A percentile compares a stretch with the other conserved stretches of the same genome.
Evolutionary conservation across 441 rosid species (phyloP).

Genomic region (Erodium texanum): DNA sequence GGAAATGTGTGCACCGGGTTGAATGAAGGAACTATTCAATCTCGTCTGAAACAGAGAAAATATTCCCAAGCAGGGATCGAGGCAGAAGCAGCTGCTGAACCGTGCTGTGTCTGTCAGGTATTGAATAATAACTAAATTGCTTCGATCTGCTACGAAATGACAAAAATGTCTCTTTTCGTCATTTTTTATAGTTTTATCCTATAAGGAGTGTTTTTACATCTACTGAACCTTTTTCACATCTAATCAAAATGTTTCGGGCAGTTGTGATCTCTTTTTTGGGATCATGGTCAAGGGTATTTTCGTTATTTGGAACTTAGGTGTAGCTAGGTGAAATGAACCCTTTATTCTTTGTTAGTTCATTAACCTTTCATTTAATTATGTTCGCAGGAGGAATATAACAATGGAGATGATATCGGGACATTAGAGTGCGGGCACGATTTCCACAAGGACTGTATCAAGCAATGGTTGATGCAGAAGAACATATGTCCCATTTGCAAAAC

Average conservation of each 20-base stretch:
- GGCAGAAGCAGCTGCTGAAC: constrained; percentile 47
- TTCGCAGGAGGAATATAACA: constrained; percentile 63
- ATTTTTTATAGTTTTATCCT: no score
- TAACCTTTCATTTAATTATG: constrained; percentile 1
- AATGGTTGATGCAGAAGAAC: constrained; percentile 63
- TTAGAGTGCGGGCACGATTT: constrained; percentile 75
- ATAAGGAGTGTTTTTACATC: no score
- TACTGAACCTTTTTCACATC: no score
- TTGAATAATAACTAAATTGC: background rate
- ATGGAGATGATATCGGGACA: constrained; percentile 60
- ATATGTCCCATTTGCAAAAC: constrained; percentile 63
- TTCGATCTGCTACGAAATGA: no score
- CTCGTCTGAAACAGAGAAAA: constrained; percentile 37
- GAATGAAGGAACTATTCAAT: constrained; percentile 50
- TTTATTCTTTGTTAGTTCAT: no score
- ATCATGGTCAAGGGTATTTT: no score
- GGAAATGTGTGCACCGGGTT: constrained; percentile 85
- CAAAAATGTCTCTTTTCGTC: no score
- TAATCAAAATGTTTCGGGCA: no score
- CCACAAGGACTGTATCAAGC: constrained; percentile 56
- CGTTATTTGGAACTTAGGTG: background rate
- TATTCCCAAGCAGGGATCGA: constrained; percentile 17
- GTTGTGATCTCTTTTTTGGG: no score
- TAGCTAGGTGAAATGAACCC: no score
- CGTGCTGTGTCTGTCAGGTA: constrained; percentile 90